A percentile compares a stretch with the other conserved stretches of the same genome.
Evolutionary conservation across 257 asterid species (phyloP).

Genomic region (Linaria vulgaris): DNA sequence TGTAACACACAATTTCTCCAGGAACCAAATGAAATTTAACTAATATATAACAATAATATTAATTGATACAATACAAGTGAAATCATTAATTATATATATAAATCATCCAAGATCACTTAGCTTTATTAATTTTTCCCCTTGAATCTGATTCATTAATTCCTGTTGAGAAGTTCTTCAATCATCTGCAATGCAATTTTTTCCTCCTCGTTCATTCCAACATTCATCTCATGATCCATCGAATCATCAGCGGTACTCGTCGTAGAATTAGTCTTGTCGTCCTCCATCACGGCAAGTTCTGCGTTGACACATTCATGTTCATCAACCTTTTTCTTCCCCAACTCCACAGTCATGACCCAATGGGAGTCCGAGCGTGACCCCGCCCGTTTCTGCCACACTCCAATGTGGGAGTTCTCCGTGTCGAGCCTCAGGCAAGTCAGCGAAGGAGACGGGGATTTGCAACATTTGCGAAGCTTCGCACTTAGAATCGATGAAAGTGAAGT

Average conservation of each 20-base stretch:
- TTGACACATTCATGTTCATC: background rate
- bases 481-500: conserved; percentile 60
- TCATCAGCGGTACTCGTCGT: background rate
- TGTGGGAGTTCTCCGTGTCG: conserved; percentile 76
- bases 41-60: too few species aligned
- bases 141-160: conserved; percentile 30
- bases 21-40: too few species aligned
- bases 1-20: too few species aligned
- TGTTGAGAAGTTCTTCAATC: conserved; percentile 79
- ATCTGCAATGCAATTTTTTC: conserved; percentile 72
- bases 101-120: background rate
- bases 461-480: conserved; percentile 65
- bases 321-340: conserved; percentile 54
- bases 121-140: too few species aligned
- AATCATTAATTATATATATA: background rate
- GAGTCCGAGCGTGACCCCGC: conserved; percentile 82
- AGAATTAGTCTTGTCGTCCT: conserved; percentile 9
- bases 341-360: conserved; percentile 84
- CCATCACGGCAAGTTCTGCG: conserved; percentile 12
- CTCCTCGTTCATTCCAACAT: conserved; percentile 54
- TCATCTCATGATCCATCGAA: background rate
- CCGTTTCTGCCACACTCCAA: conserved; percentile 95
- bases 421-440: conserved; percentile 84
- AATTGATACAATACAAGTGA: background rate
- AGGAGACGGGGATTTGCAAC: conserved; percentile 78